Base-by-base conservation (phyloP, 352 stramenopile genomes). In the Phytopythium montanum region DNA sequence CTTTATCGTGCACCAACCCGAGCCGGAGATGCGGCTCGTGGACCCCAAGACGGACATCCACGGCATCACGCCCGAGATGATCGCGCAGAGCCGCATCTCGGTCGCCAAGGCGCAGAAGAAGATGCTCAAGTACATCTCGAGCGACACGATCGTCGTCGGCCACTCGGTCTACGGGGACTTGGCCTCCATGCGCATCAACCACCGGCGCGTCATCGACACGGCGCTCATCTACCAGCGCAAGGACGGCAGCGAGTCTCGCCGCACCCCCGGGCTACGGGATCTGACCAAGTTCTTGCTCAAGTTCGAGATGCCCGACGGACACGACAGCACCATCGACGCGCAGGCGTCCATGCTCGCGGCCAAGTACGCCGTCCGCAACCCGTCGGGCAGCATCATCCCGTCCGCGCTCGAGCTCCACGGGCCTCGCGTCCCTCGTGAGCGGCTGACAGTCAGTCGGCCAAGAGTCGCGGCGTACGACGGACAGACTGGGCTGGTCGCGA, bases 21-120 rank as follows among this genome's bases (percentile, higher is more conserved):
- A 90, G 62, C 26, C 68, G 0, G 82, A 80, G 3, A 79, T 70
- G 38, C 65, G 68, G 39, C 73, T 95, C 61, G 54, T 92, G 33
- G 69, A 91, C 62, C 66, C 82, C 26, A 95, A 95, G 78, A 91
- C 81, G 54, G 75, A 90, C 56, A 94, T 95, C 63, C 86, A 95
- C 64, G 86, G 86, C 59, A 90, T 95, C 60, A 87, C 80, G 25
- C 65, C 73, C 18, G 56, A 73, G 21, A 79, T 87, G 72, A 94
- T 95, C 60, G 61, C 73, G 21, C 69, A 71, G 57, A 87, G 77
- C 61, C 87, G 85, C 57, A 95, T 95, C 63, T 77, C 72, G n/a
- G 62, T 92, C 38, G 60, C 57, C 2, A 87, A 92, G 56, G 82
- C 76, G 21, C 86, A 92, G 59, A 92, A 92, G 71, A 72, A 87